Percentiles rank a stretch among this genome's conserved stretches.
Conservation (phyloP, 108 stramenopile species). For the Cyclotella atomus region DNA sequence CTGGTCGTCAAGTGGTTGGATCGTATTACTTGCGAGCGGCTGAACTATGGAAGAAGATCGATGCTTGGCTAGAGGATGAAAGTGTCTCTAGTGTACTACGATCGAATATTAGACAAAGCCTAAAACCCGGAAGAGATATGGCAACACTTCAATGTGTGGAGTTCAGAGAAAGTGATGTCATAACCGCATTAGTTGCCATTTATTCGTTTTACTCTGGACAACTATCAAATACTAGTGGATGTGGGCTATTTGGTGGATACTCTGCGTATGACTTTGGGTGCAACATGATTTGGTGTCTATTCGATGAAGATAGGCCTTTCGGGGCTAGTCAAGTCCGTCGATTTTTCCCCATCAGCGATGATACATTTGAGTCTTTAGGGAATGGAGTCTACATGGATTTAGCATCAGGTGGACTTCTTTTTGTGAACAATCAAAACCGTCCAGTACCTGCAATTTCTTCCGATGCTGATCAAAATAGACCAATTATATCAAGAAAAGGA, state of each 20-base stretch:
- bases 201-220: conserved; percentile 43
- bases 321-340: neutral
- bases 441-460: too few relatives aligned
- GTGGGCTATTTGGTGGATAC: conserved; percentile 64
- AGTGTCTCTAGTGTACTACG: conserved; percentile 6
- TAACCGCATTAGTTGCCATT: conserved; percentile 33
- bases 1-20: conserved; percentile 9
- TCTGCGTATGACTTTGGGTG: conserved; percentile 40
- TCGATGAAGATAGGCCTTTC: neutral
- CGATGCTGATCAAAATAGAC: too few relatives aligned
- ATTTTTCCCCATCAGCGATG: neutral
- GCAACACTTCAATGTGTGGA: neutral
- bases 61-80: conserved; percentile 43
- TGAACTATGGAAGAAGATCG: conserved; percentile 49
- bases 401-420: neutral
- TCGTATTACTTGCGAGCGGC: conserved; percentile 60
- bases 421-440: neutral
- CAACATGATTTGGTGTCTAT: conserved; percentile 4
- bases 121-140: conserved; percentile 8
- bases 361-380: neutral
- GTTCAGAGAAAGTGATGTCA: neutral
- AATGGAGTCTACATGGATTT: conserved; percentile 9
- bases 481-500: neutral
- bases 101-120: neutral
- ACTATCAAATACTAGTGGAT: neutral